Evolutionary conservation across 495 filamentous ascomycete species (phyloP).

Genomic region (Talaromyces ruber): DNA sequence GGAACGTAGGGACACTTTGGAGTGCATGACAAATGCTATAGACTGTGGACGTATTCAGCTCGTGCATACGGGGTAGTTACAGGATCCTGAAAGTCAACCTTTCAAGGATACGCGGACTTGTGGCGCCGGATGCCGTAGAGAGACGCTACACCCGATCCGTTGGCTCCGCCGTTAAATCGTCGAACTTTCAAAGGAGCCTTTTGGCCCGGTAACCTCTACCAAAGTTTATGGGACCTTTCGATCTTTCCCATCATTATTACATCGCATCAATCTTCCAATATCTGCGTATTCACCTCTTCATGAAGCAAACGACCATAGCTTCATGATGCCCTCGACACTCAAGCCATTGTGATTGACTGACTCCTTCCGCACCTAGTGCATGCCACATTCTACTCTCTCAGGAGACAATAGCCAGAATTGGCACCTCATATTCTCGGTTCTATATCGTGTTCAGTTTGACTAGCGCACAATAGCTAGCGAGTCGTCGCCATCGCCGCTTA

Average conservation of each 20-base stretch:
- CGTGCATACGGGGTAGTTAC: background rate
- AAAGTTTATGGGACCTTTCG: background rate
- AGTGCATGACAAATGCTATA: background rate
- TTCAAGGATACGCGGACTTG: background rate
- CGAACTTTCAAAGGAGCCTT: background rate
- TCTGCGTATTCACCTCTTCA: background rate
- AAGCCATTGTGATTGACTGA: background rate
- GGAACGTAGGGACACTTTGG: background rate
- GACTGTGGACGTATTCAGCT: background rate
- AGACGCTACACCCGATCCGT: background rate
- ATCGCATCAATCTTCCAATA: background rate
- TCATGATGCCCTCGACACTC: background rate
- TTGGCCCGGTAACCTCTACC: background rate
- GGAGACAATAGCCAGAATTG: background rate
- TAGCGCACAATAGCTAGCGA: background rate
- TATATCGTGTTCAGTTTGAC: background rate
- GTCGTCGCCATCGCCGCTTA: background rate
- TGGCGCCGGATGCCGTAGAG: background rate
- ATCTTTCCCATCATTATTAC: background rate
- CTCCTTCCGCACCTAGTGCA: background rate
- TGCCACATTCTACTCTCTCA: background rate
- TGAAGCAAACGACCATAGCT: background rate
- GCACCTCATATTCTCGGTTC: background rate
- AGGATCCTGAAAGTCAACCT: background rate
- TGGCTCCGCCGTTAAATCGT: background rate